A percentile compares a stretch with the other conserved stretches of the same genome.
These are phyloP conservation scores for Diaporthe helianthi DNA, from an alignment of 2,329 filamentous ascomycete species.

Conservation along the genomic window DNA sequence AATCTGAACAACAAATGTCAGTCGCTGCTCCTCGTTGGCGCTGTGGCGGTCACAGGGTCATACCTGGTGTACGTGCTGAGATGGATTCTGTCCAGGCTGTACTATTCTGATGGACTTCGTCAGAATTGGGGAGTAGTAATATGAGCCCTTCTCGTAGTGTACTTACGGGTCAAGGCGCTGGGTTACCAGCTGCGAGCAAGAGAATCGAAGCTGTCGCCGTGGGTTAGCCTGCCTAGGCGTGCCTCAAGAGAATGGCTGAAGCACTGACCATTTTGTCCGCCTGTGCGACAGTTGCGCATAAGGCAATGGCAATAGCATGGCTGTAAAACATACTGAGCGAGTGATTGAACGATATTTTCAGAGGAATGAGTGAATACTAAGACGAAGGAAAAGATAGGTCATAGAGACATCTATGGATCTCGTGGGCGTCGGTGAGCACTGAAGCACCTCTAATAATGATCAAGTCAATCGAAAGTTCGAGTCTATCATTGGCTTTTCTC, in stretches of 20 bases:
- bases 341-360: not conserved
- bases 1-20: conserved; percentile 41
- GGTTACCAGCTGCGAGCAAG: conserved; percentile 61
- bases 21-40: too few species aligned
- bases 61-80: conserved; percentile 59
- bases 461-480: not conserved
- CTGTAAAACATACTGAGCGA: conserved; percentile 12
- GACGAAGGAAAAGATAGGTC: not conserved
- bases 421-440: too few species aligned
- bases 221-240: not conserved
- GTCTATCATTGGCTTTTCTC: not conserved
- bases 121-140: not conserved
- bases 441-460: not conserved
- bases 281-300: conserved; percentile 8
- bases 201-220: conserved; percentile 39
- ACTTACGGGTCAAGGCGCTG: conserved; percentile 42
- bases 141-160: not conserved
- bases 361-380: not conserved
- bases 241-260: not conserved
- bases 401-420: not conserved
- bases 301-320: not conserved
- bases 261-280: conserved; percentile 13
- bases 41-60: fast-evolving
- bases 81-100: conserved; percentile 52
- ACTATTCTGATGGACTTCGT: conserved; percentile 34